Evolutionary conservation across 768 basidiomycete species (phyloP), one percentile per base, ranked within the genome.

Genomic region (Chalciporus piperatus): DNA sequence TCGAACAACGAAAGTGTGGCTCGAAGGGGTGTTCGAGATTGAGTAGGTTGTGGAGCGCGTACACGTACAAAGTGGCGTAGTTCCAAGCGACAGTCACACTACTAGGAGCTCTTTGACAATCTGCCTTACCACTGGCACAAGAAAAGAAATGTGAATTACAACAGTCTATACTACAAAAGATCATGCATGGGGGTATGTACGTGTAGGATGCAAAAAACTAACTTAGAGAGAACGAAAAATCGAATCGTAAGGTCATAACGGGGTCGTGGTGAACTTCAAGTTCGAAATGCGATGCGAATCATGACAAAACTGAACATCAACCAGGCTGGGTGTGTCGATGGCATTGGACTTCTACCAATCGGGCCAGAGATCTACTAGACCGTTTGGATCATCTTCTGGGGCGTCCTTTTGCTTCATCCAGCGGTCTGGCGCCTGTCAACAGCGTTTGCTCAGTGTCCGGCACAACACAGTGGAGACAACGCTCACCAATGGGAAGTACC

Each of bases 341-440:
- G n/a, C n/a, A n/a, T n/a, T n/a, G n/a, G 41, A 20, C 25, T 5
- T 17, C 45, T 57, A 85, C 83, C 83, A 84, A 63, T 84, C 84
- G 2, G 81, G 81, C 82, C 82, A 84, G 37, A 84, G 67, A 51
- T 85, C 83, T 25, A 70, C 70, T 2, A 84, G 71, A 52, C 72
- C 65, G 50, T 76, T 76, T 6, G 77, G 70, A 54, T 91, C 89
- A 61, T 90, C 89, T 63, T 92, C 89, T 2, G 89, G 82, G 0
- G 78, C 76, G 59, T 92, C 89, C 48, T 77, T 81, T 53, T 85
- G 85, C 67, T 93, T 93, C 87, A 90, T 89, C 91, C 91, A 93
- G 45, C 92, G 81, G 68, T 93, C 91, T 10, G 91, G 91, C 41
- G 89, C 81, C 91, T 93, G 42, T 35, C 28, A 22, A 56, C 9